Evolutionary conservation across 2,329 filamentous ascomycete genomes (phyloP).

Genomic region (Ophioceras dolichostomum): DNA sequence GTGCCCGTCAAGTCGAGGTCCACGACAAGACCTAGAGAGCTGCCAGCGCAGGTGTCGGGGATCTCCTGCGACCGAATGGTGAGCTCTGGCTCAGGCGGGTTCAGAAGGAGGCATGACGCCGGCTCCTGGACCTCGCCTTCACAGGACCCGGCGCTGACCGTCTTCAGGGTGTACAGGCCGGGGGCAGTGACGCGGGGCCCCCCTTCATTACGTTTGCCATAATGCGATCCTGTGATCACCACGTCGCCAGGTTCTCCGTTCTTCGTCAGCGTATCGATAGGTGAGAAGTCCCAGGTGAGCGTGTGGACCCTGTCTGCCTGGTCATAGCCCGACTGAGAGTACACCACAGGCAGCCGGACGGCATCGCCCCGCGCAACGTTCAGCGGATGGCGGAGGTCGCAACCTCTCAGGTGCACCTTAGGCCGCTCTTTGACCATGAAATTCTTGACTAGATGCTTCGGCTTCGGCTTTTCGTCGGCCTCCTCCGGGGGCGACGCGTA

Average conservation of each 20-base stretch:
- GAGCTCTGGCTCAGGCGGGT: conserved; percentile 77
- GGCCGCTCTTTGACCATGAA: conserved; percentile 85
- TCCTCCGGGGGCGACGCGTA: conserved; percentile 60
- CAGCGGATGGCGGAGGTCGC: conserved; percentile 68
- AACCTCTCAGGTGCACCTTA: conserved; percentile 56
- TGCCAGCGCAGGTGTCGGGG: conserved; percentile 89
- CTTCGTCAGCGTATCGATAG: conserved; percentile 54
- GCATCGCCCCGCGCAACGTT: conserved; percentile 68
- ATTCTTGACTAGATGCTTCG: conserved; percentile 55
- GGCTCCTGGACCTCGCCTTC: conserved; percentile 84
- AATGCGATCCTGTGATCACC: conserved; percentile 43
- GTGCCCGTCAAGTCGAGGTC: conserved; percentile 85
- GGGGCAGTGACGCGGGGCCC: conserved; percentile 59
- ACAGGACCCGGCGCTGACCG: conserved; percentile 71
- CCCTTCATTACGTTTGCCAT: conserved; percentile 48
- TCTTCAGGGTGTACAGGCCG: conserved; percentile 76
- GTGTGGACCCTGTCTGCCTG: conserved; percentile 54
- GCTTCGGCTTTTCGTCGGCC: conserved; percentile 47
- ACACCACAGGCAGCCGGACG: conserved; percentile 58
- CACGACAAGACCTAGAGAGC: conserved; percentile 80
- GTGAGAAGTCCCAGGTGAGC: conserved; percentile 72
- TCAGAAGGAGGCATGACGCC: conserved; percentile 83
- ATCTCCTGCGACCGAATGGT: conserved; percentile 67
- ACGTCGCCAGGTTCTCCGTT: conserved; percentile 57
- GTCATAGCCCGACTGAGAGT: conserved; percentile 47